phyloP scores from a whole-genome alignment of 305 asterid species.

The Stenogyne calaminthoides region DNA sequence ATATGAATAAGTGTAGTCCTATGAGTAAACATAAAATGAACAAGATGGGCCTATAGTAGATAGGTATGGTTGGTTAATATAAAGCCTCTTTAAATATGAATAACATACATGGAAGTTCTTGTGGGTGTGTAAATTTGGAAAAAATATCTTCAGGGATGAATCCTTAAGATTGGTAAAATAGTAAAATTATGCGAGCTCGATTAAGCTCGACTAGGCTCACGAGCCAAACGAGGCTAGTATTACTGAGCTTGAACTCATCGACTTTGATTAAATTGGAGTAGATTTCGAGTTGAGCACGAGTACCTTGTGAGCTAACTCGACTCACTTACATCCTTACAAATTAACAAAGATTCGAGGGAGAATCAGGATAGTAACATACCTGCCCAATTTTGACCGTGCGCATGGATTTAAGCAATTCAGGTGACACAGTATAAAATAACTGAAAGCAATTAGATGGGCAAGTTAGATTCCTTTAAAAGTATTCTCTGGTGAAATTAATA shows the following conservation, averaged over 20 bases:
- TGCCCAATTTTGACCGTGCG: slow-evolving; percentile 79
- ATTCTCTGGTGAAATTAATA: not conserved
- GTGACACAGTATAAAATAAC: slow-evolving; percentile 62
- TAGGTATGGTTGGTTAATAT: not conserved
- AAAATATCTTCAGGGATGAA: not conserved
- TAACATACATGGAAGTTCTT: not conserved
- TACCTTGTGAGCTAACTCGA: no score
- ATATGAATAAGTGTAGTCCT: not conserved
- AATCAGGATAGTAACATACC: slow-evolving; percentile 44
- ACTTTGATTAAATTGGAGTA: no score
- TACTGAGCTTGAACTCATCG: no score
- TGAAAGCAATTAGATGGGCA: slow-evolving; percentile 38
- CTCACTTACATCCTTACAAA: not conserved
- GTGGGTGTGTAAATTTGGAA: not conserved
- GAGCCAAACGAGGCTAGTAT: no score
- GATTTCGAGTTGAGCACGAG: no score
- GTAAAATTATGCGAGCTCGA: no score
- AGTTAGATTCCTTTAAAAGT: slow-evolving; percentile 32
- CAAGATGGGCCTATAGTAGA: not conserved
- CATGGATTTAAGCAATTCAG: slow-evolving; percentile 71
- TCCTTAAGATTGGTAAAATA: not conserved
- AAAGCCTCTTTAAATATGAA: not conserved
- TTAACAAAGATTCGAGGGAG: slow-evolving; percentile 17
- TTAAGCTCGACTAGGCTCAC: no score
- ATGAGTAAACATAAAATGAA: not conserved